phyloP scores from a whole-genome alignment of 2,329 filamentous ascomycete species.

The Furcasterigmium furcatum region DNA sequence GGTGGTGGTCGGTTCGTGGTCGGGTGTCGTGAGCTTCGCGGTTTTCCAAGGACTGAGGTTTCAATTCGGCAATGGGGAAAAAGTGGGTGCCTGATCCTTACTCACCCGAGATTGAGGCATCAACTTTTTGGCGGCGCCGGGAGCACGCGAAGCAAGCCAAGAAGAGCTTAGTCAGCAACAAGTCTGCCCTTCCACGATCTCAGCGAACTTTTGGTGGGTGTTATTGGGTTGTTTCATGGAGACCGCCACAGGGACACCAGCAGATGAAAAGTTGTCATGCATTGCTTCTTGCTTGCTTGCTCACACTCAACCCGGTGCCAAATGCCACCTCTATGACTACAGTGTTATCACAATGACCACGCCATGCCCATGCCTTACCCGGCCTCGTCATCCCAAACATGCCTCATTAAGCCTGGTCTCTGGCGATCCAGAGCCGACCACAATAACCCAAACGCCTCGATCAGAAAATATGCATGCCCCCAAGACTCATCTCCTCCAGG shows the following conservation, averaged over 20 bases:
- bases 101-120: conserved; percentile 26
- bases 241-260: no score
- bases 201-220: no score
- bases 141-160: no score
- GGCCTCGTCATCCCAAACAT: conserved; percentile 7
- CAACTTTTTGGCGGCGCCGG: conserved; percentile 17
- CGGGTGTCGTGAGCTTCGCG: conserved; percentile 9
- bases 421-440: no score
- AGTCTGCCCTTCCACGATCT: no score
- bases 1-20: conserved; percentile 10
- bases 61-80: conserved; percentile 36
- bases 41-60: conserved; percentile 28
- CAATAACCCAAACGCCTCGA: background rate
- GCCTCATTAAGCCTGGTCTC: background rate
- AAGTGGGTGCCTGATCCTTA: conserved; percentile 32
- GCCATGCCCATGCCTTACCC: conserved; percentile 1
- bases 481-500: no score
- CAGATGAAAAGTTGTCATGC: background rate
- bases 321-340: conserved; percentile 9
- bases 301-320: conserved; percentile 1
- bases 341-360: conserved; percentile 12
- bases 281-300: conserved; percentile 5
- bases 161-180: no score
- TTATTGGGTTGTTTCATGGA: no score
- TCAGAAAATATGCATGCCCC: no score